Evolutionary conservation across 805 yeast genomes (phyloP).

Genomic region (Starmera quercuum): DNA sequence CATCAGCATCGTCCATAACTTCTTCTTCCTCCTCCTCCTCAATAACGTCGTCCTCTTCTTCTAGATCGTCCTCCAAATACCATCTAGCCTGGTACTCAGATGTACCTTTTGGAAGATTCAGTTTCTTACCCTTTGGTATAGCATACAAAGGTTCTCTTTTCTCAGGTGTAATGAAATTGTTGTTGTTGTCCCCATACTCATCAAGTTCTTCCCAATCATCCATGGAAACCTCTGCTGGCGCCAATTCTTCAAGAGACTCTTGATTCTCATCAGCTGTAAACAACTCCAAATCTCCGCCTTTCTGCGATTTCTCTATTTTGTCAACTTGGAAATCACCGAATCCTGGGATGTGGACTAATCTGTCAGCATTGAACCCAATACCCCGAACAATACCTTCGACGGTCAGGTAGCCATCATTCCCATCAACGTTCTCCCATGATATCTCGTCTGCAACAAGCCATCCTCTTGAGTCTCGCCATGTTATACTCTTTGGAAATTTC

Average conservation of each 20-base stretch:
- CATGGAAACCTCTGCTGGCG: slow-evolving; percentile 47
- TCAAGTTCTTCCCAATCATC: slow-evolving; percentile 31
- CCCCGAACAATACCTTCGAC: slow-evolving; percentile 88
- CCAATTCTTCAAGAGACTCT: slow-evolving; percentile 54
- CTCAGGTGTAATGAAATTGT: slow-evolving; percentile 15
- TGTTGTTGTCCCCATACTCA: slow-evolving; percentile 23
- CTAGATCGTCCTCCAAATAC: slow-evolving; percentile 53
- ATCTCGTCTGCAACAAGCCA: slow-evolving; percentile 72
- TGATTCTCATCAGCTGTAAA: slow-evolving; percentile 33
- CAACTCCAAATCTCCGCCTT: slow-evolving; percentile 19
- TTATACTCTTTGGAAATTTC: slow-evolving; percentile 73
- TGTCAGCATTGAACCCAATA: slow-evolving; percentile 67
- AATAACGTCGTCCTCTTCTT: slow-evolving; percentile 24
- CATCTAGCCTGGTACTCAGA: slow-evolving; percentile 78
- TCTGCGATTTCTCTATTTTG: slow-evolving; percentile 45
- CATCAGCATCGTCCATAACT: slow-evolving; percentile 22
- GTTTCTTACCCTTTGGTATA: slow-evolving; percentile 18
- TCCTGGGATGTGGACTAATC: slow-evolving; percentile 81
- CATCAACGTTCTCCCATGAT: slow-evolving; percentile 27
- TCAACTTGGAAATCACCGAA: slow-evolving; percentile 81
- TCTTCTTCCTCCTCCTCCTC: slow-evolving; percentile 21
- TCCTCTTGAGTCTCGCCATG: slow-evolving; percentile 93
- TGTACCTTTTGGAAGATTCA: slow-evolving; percentile 63
- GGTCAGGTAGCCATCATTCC: slow-evolving; percentile 34
- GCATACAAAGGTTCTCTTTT: slow-evolving; percentile 12